Evolutionary conservation across 2,329 filamentous ascomycete species (phyloP).

Genomic region (Fusarium staphyleae): DNA sequence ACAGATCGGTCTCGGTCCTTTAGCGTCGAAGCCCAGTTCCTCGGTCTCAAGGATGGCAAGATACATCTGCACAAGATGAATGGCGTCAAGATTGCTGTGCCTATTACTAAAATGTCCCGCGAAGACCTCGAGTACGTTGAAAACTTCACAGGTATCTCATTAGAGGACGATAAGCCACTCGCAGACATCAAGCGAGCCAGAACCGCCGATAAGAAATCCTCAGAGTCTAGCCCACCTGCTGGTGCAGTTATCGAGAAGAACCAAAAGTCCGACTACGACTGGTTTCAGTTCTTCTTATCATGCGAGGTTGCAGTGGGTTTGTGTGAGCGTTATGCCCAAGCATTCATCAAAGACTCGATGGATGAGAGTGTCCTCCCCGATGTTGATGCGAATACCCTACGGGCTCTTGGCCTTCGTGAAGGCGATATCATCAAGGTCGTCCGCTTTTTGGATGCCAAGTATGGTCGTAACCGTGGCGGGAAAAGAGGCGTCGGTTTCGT

Average conservation of each 20-base stretch:
- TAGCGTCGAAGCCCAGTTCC: conserved; percentile 95
- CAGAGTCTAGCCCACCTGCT: conserved; percentile 47
- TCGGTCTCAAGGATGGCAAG: conserved; percentile 93
- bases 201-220: conserved; percentile 38
- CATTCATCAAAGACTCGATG: conserved; percentile 92
- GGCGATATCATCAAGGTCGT: conserved; percentile 97
- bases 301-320: conserved; percentile 92
- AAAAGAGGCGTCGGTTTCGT: conserved; percentile 47
- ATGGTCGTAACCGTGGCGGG: conserved; percentile 60
- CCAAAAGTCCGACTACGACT: conserved; percentile 84
- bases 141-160: conserved; percentile 80
- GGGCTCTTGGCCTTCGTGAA: conserved; percentile 91
- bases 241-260: conserved; percentile 69
- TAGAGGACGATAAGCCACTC: conserved; percentile 93
- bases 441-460: conserved; percentile 85
- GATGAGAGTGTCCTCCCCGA: conserved; percentile 91
- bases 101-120: conserved; percentile 92
- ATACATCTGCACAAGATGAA: conserved; percentile 98
- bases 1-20: conserved; percentile 95
- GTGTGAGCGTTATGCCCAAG: conserved; percentile 91
- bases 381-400: conserved; percentile 81
- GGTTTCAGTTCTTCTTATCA: conserved; percentile 97
- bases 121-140: conserved; percentile 97
- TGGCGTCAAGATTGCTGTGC: conserved; percentile 97
- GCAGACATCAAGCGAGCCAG: conserved; percentile 76